Evolutionary conservation across 208 protist species (phyloP), one percentile per base, ranked within the genome.

Genomic region (Tritrichomonas musculus): DNA sequence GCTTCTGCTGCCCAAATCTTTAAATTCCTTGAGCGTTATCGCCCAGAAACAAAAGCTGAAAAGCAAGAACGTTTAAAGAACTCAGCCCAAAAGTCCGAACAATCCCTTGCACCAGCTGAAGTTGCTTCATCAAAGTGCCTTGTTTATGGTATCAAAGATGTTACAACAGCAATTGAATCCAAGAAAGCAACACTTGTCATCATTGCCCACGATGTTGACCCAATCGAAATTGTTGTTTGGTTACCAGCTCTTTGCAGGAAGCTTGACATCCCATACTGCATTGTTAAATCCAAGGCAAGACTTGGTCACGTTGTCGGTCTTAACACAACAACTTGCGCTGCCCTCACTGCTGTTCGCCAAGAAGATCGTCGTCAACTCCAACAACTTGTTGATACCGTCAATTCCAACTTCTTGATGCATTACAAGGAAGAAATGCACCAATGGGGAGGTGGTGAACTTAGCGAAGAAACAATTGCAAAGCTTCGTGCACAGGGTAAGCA

Each of bases 141-240:
- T 49, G 97, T 98, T 93, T 98, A 94, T 93, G 99, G 99, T 92
- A 95, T 99, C 92, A 99, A 99, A 97, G 96, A 99, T 96, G 97
- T 99, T 94, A 99, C 98, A 77, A 96, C 96, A 92, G 96, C 98
- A 36, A 97, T 99, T 93, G 98, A 99, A 97, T 96, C 97, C 94
- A 99, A 99, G 97, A 98, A 98, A 94, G 99, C 99, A 47, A 97
- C 97, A 94, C 95, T 99, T 44, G 99, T 99, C 93, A 96, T 99
- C 93, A 99, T 99, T 94, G 98, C 99, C 73, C 97, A 99, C 97
- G 99, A 99, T 96, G 99, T 99, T 94, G 98, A 99, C 95, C 99
- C 99, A 93, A 97, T 99, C 94, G 99, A 99, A 96, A 95, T 99
- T 33, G 98, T 99, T 92, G 92, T 99, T 44, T 99, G 97, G 97